phyloP scores from a whole-genome alignment of 2,329 filamentous ascomycete genomes.

The Zymoseptoria tritici region DNA sequence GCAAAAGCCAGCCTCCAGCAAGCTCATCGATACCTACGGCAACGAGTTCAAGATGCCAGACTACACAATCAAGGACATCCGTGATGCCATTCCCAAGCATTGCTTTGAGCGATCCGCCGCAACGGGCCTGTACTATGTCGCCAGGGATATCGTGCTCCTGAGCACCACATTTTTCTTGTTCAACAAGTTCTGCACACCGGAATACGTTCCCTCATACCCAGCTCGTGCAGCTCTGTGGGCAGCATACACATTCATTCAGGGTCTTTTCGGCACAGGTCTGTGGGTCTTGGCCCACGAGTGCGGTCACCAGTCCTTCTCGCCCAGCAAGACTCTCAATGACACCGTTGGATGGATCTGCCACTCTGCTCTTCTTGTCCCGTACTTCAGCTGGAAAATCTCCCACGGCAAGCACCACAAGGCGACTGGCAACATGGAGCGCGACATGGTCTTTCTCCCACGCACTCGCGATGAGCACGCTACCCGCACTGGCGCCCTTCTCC shows the following conservation, averaged over 20 bases:
- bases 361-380: slow-evolving; percentile 82
- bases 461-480: slow-evolving; percentile 75
- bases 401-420: slow-evolving; percentile 99
- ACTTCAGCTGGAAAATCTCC: slow-evolving; percentile 99
- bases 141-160: slow-evolving; percentile 67
- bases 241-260: slow-evolving; percentile 74
- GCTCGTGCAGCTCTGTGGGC: slow-evolving; percentile 59
- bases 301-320: slow-evolving; percentile 91
- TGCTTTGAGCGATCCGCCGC: slow-evolving; percentile 83
- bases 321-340: slow-evolving; percentile 86
- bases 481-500: slow-evolving; percentile 63
- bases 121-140: slow-evolving; percentile 72
- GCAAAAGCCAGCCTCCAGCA: slow-evolving; percentile 37
- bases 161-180: slow-evolving; percentile 76
- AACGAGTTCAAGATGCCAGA: slow-evolving; percentile 90
- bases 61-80: slow-evolving; percentile 96
- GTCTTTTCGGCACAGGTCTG: slow-evolving; percentile 83
- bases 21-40: slow-evolving; percentile 84
- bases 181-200: slow-evolving; percentile 83
- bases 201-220: slow-evolving; percentile 64
- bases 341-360: slow-evolving; percentile 87
- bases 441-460: slow-evolving; percentile 98
- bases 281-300: slow-evolving; percentile 99
- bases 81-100: slow-evolving; percentile 94
- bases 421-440: slow-evolving; percentile 90